Base-by-base conservation (phyloP, 1,284 basidiomycete genomes). In the Leccinum pachyderme region DNA sequence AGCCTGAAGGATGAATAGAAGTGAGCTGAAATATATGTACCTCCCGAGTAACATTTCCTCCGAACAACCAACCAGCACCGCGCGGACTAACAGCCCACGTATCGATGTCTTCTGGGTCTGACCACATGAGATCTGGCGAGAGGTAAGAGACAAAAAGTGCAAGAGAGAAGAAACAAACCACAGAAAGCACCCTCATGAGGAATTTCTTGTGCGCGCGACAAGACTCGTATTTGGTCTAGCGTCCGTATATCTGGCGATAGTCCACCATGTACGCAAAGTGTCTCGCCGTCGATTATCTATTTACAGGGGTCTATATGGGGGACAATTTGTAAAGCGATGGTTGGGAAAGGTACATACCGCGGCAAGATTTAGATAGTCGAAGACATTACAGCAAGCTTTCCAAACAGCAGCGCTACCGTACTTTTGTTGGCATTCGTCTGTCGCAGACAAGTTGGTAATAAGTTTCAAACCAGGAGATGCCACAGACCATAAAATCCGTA, bases 121-220 rank as follows among this genome's bases (percentile, higher is more conserved):
- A 95, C 95, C 95, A 98, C 93, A 97, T 96, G 15, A 98, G 81
- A 72, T 97, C 94, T 94, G 44, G 28, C 53, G 25, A 55, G n/a
- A 13, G 0, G 25, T 9, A 9, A 18, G 29, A 11, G 18, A 28
- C n/a, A 7, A 24, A 22, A 24, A 7, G 4, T 12, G 22, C 4
- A 35, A 37, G n/a, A 7, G 6, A 12, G 12, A 25, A 13, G 18
- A 2, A 25, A 64, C 86, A 53, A 63, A 92, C 92, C 93, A 63
- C 95, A 98, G 71, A 98, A 98, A 2, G 95, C 92, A n/a, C 95
- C 95, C 69, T 97, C 95, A 68, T 98, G 95, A 1, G 95, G 95
- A 47, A 97, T 94, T 73, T 98, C 95, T 67, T 97, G 95, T 1
- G 93, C 92, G 60, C 95, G 79, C 22, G 93, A 92, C 53, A 98